These are phyloP conservation scores for Aphanocladium album DNA, from an alignment of 2,329 filamentous ascomycete genomes.

Conservation along the genomic window DNA sequence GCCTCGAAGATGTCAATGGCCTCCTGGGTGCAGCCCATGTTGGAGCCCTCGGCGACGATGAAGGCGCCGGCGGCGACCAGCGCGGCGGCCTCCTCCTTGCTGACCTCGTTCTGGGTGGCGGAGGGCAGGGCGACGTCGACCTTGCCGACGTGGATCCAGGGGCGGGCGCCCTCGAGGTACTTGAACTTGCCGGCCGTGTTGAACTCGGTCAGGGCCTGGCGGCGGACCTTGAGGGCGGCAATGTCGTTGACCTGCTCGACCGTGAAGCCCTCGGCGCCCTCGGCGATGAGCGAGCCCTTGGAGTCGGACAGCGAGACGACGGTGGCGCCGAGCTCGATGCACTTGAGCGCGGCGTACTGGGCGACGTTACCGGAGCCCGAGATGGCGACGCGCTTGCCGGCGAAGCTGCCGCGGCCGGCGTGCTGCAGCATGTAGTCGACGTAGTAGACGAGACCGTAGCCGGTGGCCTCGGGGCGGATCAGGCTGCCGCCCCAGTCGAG, in stretches of 20 bases:
- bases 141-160: slow-evolving; percentile 84
- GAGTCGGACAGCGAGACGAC: slow-evolving; percentile 93
- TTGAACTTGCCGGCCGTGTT: slow-evolving; percentile 64
- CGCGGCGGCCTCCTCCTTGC: slow-evolving; percentile 78
- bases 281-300: slow-evolving; percentile 75
- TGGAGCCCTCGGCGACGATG: slow-evolving; percentile 93
- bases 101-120: slow-evolving; percentile 97
- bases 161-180: slow-evolving; percentile 81
- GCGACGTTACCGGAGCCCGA: slow-evolving; percentile 97
- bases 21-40: slow-evolving; percentile 97
- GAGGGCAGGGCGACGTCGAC: slow-evolving; percentile 89
- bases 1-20: slow-evolving; percentile 92
- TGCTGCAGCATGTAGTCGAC: slow-evolving; percentile 93
- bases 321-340: slow-evolving; percentile 88
- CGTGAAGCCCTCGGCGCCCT: slow-evolving; percentile 65
- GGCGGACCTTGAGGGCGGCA: slow-evolving; percentile 78
- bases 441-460: slow-evolving; percentile 95
- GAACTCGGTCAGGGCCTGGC: slow-evolving; percentile 74
- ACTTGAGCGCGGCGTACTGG: slow-evolving; percentile 94
- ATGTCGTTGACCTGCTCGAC: slow-evolving; percentile 75
- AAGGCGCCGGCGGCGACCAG: slow-evolving; percentile 71
- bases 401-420: slow-evolving; percentile 78
- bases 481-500: slow-evolving; percentile 86
- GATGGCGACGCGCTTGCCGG: slow-evolving; percentile 89
- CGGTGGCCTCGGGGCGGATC: slow-evolving; percentile 95